phyloP scores from a whole-genome alignment of 495 filamentous ascomycete genomes.

The Lentithecium fluviatile region DNA sequence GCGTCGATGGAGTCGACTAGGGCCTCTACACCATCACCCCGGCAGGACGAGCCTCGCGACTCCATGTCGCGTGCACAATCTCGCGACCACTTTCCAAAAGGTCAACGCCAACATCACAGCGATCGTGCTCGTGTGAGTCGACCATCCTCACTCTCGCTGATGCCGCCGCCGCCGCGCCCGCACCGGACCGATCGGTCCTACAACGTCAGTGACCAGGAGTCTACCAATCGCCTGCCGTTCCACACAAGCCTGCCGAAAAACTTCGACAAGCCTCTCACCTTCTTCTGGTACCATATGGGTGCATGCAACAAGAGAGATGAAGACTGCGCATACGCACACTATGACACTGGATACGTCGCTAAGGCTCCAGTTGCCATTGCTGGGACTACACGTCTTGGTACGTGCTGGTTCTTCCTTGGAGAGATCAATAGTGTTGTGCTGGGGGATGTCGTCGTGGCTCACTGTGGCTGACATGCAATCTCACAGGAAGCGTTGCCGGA shows the following conservation, averaged over 20 bases:
- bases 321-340: constrained; percentile 11
- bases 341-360: constrained; percentile 5
- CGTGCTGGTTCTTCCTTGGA: neutral
- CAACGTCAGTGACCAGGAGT: neutral
- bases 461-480: no score
- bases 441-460: no score
- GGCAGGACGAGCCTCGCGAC: no score
- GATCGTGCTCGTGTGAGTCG: no score
- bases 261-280: constrained; percentile 1
- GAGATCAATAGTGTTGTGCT: no score
- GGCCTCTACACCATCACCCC: no score
- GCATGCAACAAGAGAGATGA: constrained; percentile 6
- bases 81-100: no score
- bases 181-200: neutral
- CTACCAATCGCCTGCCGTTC: neutral
- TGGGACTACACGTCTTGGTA: neutral
- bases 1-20: no score
- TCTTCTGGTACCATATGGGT: constrained; percentile 11
- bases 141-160: no score
- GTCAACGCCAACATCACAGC: no score
- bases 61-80: no score
- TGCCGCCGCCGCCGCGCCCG: neutral
- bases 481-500: no score
- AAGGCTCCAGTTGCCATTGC: neutral
- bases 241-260: neutral